A percentile compares a stretch with the other conserved stretches of the same genome.
Conservation (phyloP, 345 rosid species). For the Syzygium jambos region DNA sequence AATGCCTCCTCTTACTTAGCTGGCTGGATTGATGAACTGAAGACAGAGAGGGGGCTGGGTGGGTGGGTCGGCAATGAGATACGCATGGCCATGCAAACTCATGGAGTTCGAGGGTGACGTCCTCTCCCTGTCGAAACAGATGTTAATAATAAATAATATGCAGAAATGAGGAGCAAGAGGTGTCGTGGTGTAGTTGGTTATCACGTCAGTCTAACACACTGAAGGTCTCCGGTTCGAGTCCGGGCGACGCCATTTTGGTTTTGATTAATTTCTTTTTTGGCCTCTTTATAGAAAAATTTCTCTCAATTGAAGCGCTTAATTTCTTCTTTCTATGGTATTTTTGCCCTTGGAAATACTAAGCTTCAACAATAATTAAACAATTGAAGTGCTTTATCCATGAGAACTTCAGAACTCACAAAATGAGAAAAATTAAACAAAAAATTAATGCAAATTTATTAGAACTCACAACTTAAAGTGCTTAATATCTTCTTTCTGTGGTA, state of each 20-base stretch:
- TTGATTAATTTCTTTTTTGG: not conserved
- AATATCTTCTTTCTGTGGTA: too few relatives aligned
- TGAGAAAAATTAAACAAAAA: not conserved
- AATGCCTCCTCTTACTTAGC: not conserved
- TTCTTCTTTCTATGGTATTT: too few relatives aligned
- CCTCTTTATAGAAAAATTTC: not conserved
- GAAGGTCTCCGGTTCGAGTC: constrained; percentile 94
- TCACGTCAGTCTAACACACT: constrained; percentile 98
- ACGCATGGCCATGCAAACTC: not conserved
- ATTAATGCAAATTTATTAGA: not conserved
- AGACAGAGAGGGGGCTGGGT: not conserved
- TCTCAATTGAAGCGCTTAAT: too few relatives aligned
- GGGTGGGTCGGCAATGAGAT: not conserved
- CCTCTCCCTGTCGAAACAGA: not conserved
- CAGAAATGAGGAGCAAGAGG: not conserved
- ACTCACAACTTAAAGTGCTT: too few relatives aligned
- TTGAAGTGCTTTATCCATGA: not conserved
- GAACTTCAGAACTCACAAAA: not conserved
- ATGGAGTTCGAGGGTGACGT: too few relatives aligned
- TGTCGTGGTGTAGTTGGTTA: constrained; percentile 99
- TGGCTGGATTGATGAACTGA: not conserved
- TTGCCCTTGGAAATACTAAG: too few relatives aligned
- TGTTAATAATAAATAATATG: rapidly evolving
- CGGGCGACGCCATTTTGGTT: constrained; percentile 61
- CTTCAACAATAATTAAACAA: too few relatives aligned